Evolutionary conservation across 106 monocot genomes (phyloP).

Genomic region (Phalaenopsis equestris): DNA sequence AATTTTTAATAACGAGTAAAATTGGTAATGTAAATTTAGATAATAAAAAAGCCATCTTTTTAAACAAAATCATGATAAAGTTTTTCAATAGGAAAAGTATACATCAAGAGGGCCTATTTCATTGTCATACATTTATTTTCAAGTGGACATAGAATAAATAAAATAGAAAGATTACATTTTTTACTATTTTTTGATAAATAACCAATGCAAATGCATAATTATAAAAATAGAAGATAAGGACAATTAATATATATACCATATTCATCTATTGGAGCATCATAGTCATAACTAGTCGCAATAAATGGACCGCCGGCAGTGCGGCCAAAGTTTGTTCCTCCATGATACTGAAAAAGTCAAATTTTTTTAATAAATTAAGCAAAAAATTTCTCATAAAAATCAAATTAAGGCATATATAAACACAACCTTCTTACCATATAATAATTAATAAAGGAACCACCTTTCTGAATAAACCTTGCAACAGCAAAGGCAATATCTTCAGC

Average conservation of each 20-base stretch:
- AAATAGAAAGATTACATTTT: not conserved
- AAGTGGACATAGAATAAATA: not conserved
- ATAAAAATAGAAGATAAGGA: not conserved
- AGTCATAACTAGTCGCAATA: constrained; percentile 28
- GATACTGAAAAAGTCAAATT: constrained; percentile 11
- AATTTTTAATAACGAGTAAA: too few relatives aligned
- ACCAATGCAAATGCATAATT: not conserved
- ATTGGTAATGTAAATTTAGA: too few relatives aligned
- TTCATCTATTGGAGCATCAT: constrained; percentile 33
- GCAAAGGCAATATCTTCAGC: constrained; percentile 85
- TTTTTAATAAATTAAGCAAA: not conserved
- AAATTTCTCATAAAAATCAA: not conserved
- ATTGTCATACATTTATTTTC: not conserved
- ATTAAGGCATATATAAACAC: not conserved
- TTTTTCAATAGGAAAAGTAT: too few relatives aligned
- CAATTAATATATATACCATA: constrained; percentile 11
- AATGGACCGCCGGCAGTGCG: constrained; percentile 28
- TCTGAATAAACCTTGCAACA: constrained; percentile 80
- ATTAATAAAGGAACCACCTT: constrained; percentile 86
- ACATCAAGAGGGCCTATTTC: too few relatives aligned
- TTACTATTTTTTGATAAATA: not conserved
- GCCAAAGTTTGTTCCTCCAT: constrained; percentile 29
- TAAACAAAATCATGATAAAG: too few relatives aligned
- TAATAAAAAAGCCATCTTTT: too few relatives aligned
- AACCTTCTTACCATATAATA: constrained; percentile 78